Percentiles rank a stretch among this genome's conserved stretches.
These are phyloP conservation scores for Avicennia marina DNA, from an alignment of 257 asterid species.

Conservation along the genomic window DNA sequence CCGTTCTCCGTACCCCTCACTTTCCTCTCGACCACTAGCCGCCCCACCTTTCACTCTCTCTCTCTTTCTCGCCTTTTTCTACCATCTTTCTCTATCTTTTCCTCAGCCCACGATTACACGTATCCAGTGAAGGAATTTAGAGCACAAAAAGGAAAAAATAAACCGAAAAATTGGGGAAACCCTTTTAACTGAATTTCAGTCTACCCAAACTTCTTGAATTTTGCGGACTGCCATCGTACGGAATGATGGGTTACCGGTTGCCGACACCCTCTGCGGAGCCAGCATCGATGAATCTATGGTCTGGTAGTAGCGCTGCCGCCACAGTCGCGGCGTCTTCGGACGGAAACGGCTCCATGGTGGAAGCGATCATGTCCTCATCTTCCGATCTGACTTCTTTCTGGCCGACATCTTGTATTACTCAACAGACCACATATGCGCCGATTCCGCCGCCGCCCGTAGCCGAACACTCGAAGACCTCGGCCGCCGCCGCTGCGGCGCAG, in stretches of 20 bases:
- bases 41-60: constrained; percentile 12
- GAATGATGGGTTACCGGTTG: constrained; percentile 20
- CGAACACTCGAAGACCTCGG: neutral
- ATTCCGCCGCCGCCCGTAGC: constrained; percentile 16
- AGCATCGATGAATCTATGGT: constrained; percentile 31
- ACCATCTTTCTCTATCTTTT: too few relatives aligned
- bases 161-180: too few relatives aligned
- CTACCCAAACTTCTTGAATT: neutral
- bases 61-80: neutral
- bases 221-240: neutral
- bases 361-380: constrained; percentile 37
- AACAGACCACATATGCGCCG: constrained; percentile 9
- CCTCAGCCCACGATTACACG: too few relatives aligned
- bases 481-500: constrained; percentile 12
- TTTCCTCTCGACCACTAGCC: constrained; percentile 22
- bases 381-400: constrained; percentile 43
- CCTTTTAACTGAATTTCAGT: neutral
- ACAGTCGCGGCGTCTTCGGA: constrained; percentile 19
- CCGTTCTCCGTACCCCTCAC: neutral
- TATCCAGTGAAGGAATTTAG: neutral
- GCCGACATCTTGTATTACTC: constrained; percentile 17
- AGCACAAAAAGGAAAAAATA: too few relatives aligned
- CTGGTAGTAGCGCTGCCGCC: constrained; percentile 8
- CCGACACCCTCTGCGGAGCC: constrained; percentile 2
- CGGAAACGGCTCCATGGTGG: constrained; percentile 36